Evolutionary conservation across 1,139 yeast species (phyloP), one percentile per base, ranked within the genome.

Genomic region (Citeromyces siamensis): DNA sequence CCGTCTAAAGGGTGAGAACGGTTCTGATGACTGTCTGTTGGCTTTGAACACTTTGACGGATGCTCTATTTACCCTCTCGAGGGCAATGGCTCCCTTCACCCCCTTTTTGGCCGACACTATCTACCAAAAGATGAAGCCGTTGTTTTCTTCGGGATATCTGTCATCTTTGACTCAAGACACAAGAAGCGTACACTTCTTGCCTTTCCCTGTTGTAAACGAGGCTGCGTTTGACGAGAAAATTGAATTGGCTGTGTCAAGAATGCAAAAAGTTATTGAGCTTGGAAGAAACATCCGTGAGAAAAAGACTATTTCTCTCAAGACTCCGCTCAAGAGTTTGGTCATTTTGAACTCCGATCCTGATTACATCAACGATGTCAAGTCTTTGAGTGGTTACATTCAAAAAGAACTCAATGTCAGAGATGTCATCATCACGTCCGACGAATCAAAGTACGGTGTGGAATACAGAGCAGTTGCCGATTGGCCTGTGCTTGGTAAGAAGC

Each of bases 71-170:
- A 85, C 85, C 32, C 75, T 93, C 52, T 82, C 77, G 34, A 76
- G 96, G 58, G 93, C 95, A 35, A 88, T 93, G 96, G 97, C 98
- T 41, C 98, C 99, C 45, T 93, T 93, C 64, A 86, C 97, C 38
- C 99, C 99, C 44, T 93, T 80, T 70, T 68, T 93, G 58, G 70
- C 97, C 38, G 99, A 93, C 55, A 75, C 76, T 51, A 82, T 93
- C 49, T 93, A 86, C 64, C 80, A 76, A 56, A 78, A 74, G 60
- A 62, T 93, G 59, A 73, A 67, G 55, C 66, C 64, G 32, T 75
- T 65, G 51, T 78, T 85, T 58, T 58, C 71, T 17, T 65, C 59
- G 26, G 73, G 68, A 36, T 71, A 70, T 32, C 68, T 78, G 49
- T 64, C 59, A 34, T 52, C 64, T 39, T 56, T 58, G 39, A 64